phyloP scores from a whole-genome alignment of 306 rosid species.

The Castanospermum australe region DNA sequence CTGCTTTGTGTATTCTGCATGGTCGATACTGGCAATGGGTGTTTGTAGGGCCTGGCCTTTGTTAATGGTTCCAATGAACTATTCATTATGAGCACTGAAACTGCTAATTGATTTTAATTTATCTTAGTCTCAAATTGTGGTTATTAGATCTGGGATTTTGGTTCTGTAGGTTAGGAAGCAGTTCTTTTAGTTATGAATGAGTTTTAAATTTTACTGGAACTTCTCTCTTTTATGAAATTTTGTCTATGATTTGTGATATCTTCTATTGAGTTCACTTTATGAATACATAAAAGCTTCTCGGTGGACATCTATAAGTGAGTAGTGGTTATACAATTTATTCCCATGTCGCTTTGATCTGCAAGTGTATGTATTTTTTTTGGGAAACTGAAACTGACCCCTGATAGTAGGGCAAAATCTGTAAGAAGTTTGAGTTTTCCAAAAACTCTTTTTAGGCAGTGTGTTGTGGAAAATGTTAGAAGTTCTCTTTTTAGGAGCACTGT shows the following conservation, averaged over 20 bases:
- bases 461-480: background rate
- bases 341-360: background rate
- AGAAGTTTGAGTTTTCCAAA: background rate
- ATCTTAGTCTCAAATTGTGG: background rate
- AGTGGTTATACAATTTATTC: background rate
- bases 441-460: background rate
- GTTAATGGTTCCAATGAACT: background rate
- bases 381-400: background rate
- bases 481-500: background rate
- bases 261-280: background rate
- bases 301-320: background rate
- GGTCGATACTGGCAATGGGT: background rate
- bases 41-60: background rate
- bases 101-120: background rate
- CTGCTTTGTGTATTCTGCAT: background rate
- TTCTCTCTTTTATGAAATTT: background rate
- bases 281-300: background rate
- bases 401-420: background rate
- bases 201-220: background rate
- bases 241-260: background rate
- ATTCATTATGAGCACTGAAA: background rate
- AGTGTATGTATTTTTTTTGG: background rate
- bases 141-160: background rate
- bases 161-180: background rate
- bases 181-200: background rate